Percentiles rank a stretch among this genome's conserved stretches.
These are phyloP conservation scores for Coniella vitis DNA, from an alignment of 2,329 filamentous ascomycete genomes.

Conservation along the genomic window DNA sequence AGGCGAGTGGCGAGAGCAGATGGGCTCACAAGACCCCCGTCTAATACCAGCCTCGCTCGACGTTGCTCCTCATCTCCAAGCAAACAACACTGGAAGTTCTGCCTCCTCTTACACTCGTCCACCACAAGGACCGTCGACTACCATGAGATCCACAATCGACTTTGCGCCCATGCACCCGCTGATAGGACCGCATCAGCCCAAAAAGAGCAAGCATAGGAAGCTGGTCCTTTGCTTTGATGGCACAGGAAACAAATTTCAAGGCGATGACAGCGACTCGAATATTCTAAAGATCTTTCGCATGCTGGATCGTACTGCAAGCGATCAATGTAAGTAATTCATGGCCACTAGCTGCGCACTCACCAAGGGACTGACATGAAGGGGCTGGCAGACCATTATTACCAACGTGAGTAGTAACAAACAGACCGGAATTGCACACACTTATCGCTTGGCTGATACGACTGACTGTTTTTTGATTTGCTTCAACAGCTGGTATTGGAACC, in stretches of 20 bases:
- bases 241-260: conserved; percentile 57
- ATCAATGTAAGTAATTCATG: conserved; percentile 43
- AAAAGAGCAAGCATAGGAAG: conserved; percentile 29
- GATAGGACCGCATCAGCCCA: background rate
- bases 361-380: background rate
- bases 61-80: background rate
- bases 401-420: conserved; percentile 36
- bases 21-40: background rate
- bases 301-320: conserved; percentile 54
- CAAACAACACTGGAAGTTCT: background rate
- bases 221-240: conserved; percentile 58
- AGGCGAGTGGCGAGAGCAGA: background rate
- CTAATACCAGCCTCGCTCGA: conserved; percentile 1
- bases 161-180: background rate
- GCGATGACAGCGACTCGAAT: conserved; percentile 56
- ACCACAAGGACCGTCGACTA: background rate
- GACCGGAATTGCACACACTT: background rate
- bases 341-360: too few relatives aligned
- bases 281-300: conserved; percentile 67
- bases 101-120: background rate
- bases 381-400: conserved; percentile 49
- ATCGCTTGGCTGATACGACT: conserved; percentile 10
- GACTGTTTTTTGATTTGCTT: background rate
- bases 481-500: conserved; percentile 60
- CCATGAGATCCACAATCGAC: background rate